Conservation (phyloP, 2,329 filamentous ascomycete species). For the Ophiocordyceps sinensis region DNA sequence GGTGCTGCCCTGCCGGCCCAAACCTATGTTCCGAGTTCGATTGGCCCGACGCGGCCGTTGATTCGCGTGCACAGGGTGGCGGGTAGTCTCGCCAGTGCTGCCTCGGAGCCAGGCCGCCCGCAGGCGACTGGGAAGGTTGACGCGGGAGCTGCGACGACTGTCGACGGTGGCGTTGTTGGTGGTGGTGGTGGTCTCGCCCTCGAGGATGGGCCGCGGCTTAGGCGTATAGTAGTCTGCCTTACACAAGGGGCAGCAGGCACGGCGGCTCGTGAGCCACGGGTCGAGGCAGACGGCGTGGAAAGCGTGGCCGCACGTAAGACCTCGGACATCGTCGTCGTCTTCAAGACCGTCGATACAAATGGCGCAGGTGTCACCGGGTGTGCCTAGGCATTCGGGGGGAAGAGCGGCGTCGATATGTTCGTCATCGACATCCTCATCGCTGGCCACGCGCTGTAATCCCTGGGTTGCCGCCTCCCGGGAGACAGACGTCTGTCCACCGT, state of each 20-base stretch:
- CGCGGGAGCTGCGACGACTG: slow-evolving; percentile 25
- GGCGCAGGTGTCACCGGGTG: slow-evolving; percentile 83
- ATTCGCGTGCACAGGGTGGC: neutral
- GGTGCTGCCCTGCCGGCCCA: slow-evolving; percentile 3
- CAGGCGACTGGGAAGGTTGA: slow-evolving; percentile 32
- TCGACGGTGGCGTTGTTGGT: slow-evolving; percentile 12
- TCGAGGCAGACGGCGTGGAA: slow-evolving; percentile 95
- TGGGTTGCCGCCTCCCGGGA: slow-evolving; percentile 9
- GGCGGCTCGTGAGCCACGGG: slow-evolving; percentile 86
- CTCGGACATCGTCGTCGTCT: slow-evolving; percentile 89
- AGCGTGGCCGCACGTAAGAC: slow-evolving; percentile 89
- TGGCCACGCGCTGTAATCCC: slow-evolving; percentile 25
- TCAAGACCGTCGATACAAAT: slow-evolving; percentile 93
- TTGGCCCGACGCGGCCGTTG: slow-evolving; percentile 1
- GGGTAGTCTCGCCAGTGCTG: slow-evolving; percentile 1
- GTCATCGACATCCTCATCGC: slow-evolving; percentile 53
- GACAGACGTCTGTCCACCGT: slow-evolving; percentile 11
- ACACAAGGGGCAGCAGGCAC: slow-evolving; percentile 92
- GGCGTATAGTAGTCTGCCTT: slow-evolving; percentile 96
- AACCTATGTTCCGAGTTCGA: neutral
- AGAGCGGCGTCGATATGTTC: slow-evolving; percentile 73
- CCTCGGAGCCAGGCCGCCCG: slow-evolving; percentile 23
- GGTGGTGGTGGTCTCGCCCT: slow-evolving; percentile 7
- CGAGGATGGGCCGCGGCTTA: slow-evolving; percentile 56
- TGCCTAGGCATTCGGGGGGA: slow-evolving; percentile 64